Evolutionary conservation across 2,329 filamentous ascomycete genomes (phyloP), one percentile per base, ranked within the genome.

Genomic region (Neonectria neomacrospora): DNA sequence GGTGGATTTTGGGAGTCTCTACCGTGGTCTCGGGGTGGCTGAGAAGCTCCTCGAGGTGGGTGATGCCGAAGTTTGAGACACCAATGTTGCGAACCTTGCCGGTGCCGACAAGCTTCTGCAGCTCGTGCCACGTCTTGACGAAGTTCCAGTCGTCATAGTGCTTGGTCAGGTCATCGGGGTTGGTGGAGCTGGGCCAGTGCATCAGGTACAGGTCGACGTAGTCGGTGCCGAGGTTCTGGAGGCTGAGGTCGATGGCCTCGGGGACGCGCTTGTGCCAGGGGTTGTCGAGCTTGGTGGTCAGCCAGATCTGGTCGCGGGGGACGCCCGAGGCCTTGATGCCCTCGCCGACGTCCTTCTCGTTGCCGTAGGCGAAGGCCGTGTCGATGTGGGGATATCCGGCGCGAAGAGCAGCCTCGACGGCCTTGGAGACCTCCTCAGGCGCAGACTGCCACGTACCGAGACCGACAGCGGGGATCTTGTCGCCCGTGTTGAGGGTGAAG

Each of bases 241-340:
- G 81, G 11, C 87, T 89, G 56, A 80, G 79, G 62, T 86, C 82
- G 59, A 92, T 81, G 23, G 85, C 90, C 74, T 90, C 86, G 41
- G 83, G 79, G 28, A 90, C 90, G 65, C 86, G 84, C 80, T 91
- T 88, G 80, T 94, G 91, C 86, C 89, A 91, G 54, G 90, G 85
- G 84, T 94, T 94, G 83, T 92, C 88, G 57, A 95, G 87, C 85
- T 96, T 96, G 71, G 91, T 93, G 55, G 92, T 95, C 61, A 92
- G 78, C 85, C 87, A 92, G 75, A 91, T 87, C 71, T 91, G 80
- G 58, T 84, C 81, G 23, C 90, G 85, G n/a, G 88, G 85, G 2
- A 92, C 85, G 30, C 88, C 88, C 3, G 86, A 86, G 52, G 85
- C 85, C 68, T 82, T 83, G 76, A 92, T 90, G 57, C 88, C 90